Conservation (phyloP, 805 yeast species). For the Candida verbasci region DNA sequence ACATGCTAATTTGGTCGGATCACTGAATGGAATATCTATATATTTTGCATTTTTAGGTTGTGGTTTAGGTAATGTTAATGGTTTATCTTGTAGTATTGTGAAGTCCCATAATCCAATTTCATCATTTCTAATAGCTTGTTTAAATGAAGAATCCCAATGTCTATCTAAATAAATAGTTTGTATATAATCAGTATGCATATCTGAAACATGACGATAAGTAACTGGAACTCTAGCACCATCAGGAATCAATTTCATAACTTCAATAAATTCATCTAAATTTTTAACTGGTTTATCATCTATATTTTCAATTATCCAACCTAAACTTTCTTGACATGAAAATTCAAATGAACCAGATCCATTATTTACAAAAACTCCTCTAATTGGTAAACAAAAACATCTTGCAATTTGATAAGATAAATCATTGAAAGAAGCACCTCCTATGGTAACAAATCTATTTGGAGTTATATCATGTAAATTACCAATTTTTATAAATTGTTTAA, state of each 20-base stretch:
- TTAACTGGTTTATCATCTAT: slow-evolving; percentile 72
- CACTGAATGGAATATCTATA: slow-evolving; percentile 62
- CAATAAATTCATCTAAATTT: slow-evolving; percentile 69
- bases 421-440: slow-evolving; percentile 84
- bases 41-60: slow-evolving; percentile 64
- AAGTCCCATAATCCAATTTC: slow-evolving; percentile 55
- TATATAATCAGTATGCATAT: slow-evolving; percentile 68
- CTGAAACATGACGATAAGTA: slow-evolving; percentile 72
- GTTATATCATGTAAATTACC: slow-evolving; percentile 79
- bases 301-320: slow-evolving; percentile 79
- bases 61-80: slow-evolving; percentile 51
- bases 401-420: slow-evolving; percentile 87
- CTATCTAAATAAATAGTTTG: slow-evolving; percentile 72
- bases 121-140: slow-evolving; percentile 61
- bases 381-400: slow-evolving; percentile 77
- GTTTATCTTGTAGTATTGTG: slow-evolving; percentile 50
- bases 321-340: slow-evolving; percentile 50
- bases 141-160: slow-evolving; percentile 76
- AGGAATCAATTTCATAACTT: slow-evolving; percentile 73
- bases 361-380: slow-evolving; percentile 75
- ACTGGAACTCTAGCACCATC: slow-evolving; percentile 70
- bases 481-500: slow-evolving; percentile 48
- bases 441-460: slow-evolving; percentile 75
- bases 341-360: slow-evolving; percentile 76
- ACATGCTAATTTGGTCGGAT: slow-evolving; percentile 38